Percentiles rank a stretch among this genome's conserved stretches.
Conservation (phyloP, 2,329 filamentous ascomycete genomes). For the Lecanosticta acicola region DNA sequence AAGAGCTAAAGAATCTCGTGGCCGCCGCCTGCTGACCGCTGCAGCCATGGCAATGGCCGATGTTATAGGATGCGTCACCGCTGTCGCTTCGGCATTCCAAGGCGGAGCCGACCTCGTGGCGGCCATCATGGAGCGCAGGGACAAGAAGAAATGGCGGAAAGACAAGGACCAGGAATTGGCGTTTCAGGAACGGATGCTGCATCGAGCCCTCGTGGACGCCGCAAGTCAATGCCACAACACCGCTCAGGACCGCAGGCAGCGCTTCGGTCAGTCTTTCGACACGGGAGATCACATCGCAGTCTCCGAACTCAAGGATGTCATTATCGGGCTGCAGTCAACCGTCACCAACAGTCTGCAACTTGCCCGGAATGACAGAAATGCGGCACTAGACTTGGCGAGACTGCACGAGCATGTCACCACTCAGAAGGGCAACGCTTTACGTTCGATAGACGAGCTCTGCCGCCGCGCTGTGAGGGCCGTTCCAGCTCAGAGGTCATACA, state of each 20-base stretch:
- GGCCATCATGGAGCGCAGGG: slow-evolving; percentile 31
- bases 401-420: slow-evolving; percentile 34
- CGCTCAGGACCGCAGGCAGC: slow-evolving; percentile 32
- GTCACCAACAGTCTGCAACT: slow-evolving; percentile 37
- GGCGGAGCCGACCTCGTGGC: slow-evolving; percentile 37
- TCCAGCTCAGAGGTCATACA: not conserved
- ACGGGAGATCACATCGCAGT: slow-evolving; percentile 36
- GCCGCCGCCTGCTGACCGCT: not conserved
- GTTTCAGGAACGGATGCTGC: slow-evolving; percentile 36
- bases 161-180: slow-evolving; percentile 25
- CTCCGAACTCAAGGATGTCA: slow-evolving; percentile 29
- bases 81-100: slow-evolving; percentile 40
- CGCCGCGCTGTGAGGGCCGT: slow-evolving; percentile 2
- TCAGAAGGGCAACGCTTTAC: slow-evolving; percentile 10
- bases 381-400: slow-evolving; percentile 31
- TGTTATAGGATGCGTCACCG: slow-evolving; percentile 39
- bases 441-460: slow-evolving; percentile 32
- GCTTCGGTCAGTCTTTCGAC: slow-evolving; percentile 34
- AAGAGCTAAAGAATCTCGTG: too few species aligned
- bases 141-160: slow-evolving; percentile 13
- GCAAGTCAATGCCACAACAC: slow-evolving; percentile 33
- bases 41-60: slow-evolving; percentile 24
- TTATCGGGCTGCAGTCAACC: slow-evolving; percentile 37
- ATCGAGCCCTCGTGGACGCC: slow-evolving; percentile 35
- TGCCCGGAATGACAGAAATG: slow-evolving; percentile 32